phyloP scores from a whole-genome alignment of 2,329 filamentous ascomycete species.

The Colletotrichum lupini region DNA sequence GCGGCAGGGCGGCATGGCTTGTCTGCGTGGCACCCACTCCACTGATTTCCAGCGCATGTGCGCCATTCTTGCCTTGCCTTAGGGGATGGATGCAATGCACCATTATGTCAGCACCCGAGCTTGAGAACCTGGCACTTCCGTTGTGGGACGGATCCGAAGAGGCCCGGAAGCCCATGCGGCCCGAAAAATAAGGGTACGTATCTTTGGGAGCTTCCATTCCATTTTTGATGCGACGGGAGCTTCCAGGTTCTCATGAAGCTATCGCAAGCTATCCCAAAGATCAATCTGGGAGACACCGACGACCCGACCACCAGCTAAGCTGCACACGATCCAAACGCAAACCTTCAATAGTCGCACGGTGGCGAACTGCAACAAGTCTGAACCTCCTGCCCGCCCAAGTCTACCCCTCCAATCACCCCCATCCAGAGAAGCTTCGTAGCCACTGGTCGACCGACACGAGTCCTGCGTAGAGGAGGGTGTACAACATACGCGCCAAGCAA shows the following conservation, averaged over 20 bases:
- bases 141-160: not conserved
- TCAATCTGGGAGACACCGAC: no score
- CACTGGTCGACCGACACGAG: slow-evolving; percentile 23
- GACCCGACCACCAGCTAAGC: not conserved
- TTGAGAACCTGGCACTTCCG: not conserved
- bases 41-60: slow-evolving; percentile 7
- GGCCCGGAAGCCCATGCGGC: slow-evolving; percentile 18
- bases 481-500: not conserved
- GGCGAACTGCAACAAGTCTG: not conserved
- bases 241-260: slow-evolving; percentile 15
- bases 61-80: not conserved
- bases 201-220: not conserved
- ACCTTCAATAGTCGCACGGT: not conserved
- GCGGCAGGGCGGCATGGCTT: not conserved
- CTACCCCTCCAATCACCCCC: slow-evolving; percentile 22
- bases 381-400: not conserved
- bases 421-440: not conserved
- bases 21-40: slow-evolving; percentile 6
- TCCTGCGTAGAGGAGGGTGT: slow-evolving; percentile 9
- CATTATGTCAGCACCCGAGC: slow-evolving; percentile 5
- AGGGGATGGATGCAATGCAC: not conserved
- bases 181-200: slow-evolving; percentile 1
- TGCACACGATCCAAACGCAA: not conserved
- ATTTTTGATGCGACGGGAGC: slow-evolving; percentile 7
- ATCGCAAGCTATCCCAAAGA: not conserved